phyloP scores from a whole-genome alignment of 2,329 filamentous ascomycete genomes.

The Colletotrichum sp. region DNA sequence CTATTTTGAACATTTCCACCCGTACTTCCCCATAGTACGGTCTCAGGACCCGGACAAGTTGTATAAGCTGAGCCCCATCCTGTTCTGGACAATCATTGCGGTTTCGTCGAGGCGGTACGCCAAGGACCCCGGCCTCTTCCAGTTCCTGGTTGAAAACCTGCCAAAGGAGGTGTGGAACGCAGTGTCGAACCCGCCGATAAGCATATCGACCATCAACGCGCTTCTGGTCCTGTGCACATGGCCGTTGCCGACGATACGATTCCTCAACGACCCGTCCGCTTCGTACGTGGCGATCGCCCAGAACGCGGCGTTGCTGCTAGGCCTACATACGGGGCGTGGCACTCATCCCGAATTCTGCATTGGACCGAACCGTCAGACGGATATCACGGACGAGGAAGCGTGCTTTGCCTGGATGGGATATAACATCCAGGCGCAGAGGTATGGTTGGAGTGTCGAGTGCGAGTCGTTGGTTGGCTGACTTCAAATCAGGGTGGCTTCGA shows the following conservation, averaged over 20 bases:
- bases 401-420: conserved; percentile 57
- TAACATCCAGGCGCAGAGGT: conserved; percentile 57
- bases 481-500: conserved; percentile 38
- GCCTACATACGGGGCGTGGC: conserved; percentile 58
- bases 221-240: conserved; percentile 56
- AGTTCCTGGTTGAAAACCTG: conserved; percentile 51
- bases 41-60: conserved; percentile 53
- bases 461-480: conserved; percentile 19
- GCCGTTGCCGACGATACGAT: conserved; percentile 55
- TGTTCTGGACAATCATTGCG: conserved; percentile 61
- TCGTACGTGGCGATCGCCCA: conserved; percentile 51
- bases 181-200: conserved; percentile 45
- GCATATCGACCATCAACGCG: conserved; percentile 54
- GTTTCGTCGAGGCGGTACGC: conserved; percentile 55
- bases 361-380: conserved; percentile 42
- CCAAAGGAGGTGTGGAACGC: conserved; percentile 49
- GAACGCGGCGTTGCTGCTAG: conserved; percentile 52
- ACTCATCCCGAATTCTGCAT: conserved; percentile 52
- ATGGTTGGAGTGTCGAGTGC: not conserved
- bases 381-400: conserved; percentile 55
- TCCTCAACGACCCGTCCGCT: conserved; percentile 54
- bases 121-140: conserved; percentile 43
- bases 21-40: conserved; percentile 56
- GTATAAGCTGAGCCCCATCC: conserved; percentile 49
- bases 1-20: conserved; percentile 57